A percentile compares a stretch with the other conserved stretches of the same genome.
Evolutionary conservation across 2,329 filamentous ascomycete species (phyloP).

Genomic region (Pseudogymnoascus sp.): DNA sequence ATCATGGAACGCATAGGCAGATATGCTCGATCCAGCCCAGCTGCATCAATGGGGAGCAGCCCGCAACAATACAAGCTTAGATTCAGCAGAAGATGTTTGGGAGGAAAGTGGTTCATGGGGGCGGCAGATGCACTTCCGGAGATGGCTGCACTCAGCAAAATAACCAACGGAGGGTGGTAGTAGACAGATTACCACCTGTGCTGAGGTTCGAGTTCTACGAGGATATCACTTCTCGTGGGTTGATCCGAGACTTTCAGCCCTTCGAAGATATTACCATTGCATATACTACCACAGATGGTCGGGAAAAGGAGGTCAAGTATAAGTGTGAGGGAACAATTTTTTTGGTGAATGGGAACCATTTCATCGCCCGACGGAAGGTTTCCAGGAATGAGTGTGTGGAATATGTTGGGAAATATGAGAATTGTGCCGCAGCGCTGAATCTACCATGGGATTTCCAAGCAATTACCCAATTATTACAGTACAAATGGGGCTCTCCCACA

Average conservation of each 20-base stretch:
- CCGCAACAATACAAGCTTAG: too few species aligned
- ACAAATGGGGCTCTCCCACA: too few species aligned
- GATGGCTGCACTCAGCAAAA: too few species aligned
- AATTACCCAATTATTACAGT: too few species aligned
- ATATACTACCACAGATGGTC: neutral
- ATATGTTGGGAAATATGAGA: neutral
- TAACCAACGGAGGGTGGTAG: neutral
- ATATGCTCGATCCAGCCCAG: too few species aligned
- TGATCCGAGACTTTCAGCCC: neutral
- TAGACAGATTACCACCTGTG: neutral
- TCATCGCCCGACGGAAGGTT: neutral
- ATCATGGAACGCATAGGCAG: too few species aligned
- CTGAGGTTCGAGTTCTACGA: neutral
- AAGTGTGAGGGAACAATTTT: neutral
- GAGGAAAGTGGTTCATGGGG: too few species aligned
- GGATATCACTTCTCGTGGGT: neutral
- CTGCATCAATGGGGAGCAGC: too few species aligned
- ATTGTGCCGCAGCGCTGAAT: too few species aligned
- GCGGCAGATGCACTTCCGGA: too few species aligned
- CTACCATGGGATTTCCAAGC: too few species aligned
- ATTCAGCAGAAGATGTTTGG: too few species aligned
- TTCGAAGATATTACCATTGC: neutral
- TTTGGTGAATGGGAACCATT: neutral
- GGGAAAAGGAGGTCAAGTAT: neutral
- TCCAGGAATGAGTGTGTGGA: neutral